Base-by-base conservation (phyloP, 108 stramenopile species). In the Nitzschia sp. region DNA sequence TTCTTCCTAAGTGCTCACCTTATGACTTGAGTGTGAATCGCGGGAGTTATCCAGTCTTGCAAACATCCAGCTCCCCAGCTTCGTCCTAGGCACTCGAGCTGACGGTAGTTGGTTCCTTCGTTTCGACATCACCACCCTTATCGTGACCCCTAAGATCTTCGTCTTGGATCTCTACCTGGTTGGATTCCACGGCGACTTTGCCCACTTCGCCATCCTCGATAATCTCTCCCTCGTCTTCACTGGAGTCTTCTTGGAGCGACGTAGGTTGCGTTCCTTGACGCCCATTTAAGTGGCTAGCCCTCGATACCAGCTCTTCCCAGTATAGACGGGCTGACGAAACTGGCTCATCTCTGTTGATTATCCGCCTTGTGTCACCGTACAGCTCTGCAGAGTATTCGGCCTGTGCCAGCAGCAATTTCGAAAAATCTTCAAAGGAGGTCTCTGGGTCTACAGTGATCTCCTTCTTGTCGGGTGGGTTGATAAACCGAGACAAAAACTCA, bases 181-280 rank as follows among this genome's bases (percentile, higher is more conserved):
- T n/a, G n/a, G n/a, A n/a, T n/a, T n/a, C n/a, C n/a, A n/a, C n/a
- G n/a, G 31, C 57, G 30, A 32, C 57, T 13, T 41, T 6, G 28
- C 13, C 65, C 15, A 77, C 48, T 68, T 83, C 86, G 0, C 58
- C 73, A 56, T 87, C 91, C 79, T 94, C 92, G 13, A 83, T 71
- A 17, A 94, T 94, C 71, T 94, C 92, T 21, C 92, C 92, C 75
- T 94, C 92, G 53, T 94, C 92, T 72, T 94, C 92, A 57, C 89
- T 91, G n/a, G 89, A 91, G 55, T 87, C 87, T 23, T 79, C 78
- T 26, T 74, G 41, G 3, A 45, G 19, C 21, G 36, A 17, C 1
- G 66, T 29, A 22, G 50, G 69, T 58, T 35, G 50, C 31, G 56
- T 46, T 31, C 66, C 50, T 59, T 46, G 62, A 26, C 57, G 45